phyloP scores from a whole-genome alignment of 495 filamentous ascomycete species.

The Neurospora terricola region DNA sequence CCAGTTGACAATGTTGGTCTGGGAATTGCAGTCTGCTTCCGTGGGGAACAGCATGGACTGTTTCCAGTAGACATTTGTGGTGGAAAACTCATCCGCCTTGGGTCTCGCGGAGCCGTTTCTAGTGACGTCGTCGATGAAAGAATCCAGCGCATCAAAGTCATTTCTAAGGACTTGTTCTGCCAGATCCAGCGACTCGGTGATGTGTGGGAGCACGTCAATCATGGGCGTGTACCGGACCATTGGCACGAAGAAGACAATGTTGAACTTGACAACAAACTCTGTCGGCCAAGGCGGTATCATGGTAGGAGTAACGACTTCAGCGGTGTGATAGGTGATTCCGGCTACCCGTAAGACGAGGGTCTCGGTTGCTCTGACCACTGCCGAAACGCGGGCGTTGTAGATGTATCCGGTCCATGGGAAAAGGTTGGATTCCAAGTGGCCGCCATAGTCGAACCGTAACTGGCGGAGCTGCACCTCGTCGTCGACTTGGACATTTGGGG shows the following conservation, averaged over 20 bases:
- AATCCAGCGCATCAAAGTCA: neutral
- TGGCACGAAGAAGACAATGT: constrained; percentile 15
- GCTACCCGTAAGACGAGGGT: constrained; percentile 6
- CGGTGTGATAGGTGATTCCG: constrained; percentile 5
- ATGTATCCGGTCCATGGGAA: constrained; percentile 19
- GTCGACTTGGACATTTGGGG: constrained; percentile 31
- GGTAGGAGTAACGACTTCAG: neutral
- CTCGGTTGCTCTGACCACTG: constrained; percentile 12
- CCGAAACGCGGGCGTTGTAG: constrained; percentile 16
- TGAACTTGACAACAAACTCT: constrained; percentile 9
- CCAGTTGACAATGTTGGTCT: constrained; percentile 24
- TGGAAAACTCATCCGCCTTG: neutral
- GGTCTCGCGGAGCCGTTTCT: neutral
- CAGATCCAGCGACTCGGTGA: constrained; percentile 12
- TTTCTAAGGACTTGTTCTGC: constrained; percentile 1
- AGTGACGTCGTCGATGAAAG: neutral
- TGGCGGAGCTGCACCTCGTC: constrained; percentile 35
- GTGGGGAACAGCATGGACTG: constrained; percentile 42
- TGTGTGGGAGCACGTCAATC: constrained; percentile 11
- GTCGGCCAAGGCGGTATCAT: neutral
- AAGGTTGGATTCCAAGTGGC: constrained; percentile 1
- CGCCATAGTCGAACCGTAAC: constrained; percentile 13
- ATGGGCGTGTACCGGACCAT: constrained; percentile 12
- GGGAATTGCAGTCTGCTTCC: constrained; percentile 26
- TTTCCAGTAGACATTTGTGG: constrained; percentile 21